Evolutionary conservation across 2,329 filamentous ascomycete genomes (phyloP).

Genomic region (Diplodia seriata): DNA sequence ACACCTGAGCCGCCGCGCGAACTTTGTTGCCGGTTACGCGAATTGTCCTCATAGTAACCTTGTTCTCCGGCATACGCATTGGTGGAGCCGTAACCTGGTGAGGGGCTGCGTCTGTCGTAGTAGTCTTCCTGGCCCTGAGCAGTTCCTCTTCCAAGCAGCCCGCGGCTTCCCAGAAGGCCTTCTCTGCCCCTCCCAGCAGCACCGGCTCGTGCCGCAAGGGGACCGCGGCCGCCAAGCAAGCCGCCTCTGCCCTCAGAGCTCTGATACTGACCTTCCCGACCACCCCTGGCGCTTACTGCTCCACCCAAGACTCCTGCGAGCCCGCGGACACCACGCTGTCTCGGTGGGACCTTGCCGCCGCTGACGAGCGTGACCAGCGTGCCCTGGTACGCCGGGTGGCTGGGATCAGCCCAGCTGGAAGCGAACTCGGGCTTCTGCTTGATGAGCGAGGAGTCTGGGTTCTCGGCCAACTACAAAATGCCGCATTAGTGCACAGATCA

Average conservation of each 20-base stretch:
- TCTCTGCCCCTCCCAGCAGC: background rate
- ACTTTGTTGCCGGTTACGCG: background rate
- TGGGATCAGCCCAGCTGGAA: slow-evolving; percentile 60
- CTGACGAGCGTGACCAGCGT: slow-evolving; percentile 56
- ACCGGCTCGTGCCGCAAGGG: background rate
- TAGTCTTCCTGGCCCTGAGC: background rate
- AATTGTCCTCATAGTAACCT: background rate
- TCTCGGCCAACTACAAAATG: slow-evolving; percentile 38
- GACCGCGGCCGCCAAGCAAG: background rate
- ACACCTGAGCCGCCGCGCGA: background rate
- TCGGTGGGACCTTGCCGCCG: slow-evolving; percentile 51
- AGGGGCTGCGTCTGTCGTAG: background rate
- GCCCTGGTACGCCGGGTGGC: slow-evolving; percentile 59
- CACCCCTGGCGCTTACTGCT: background rate
- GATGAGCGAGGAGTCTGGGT: slow-evolving; percentile 52
- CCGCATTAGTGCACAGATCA: slow-evolving; percentile 35
- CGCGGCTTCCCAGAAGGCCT: background rate
- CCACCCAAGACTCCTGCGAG: background rate
- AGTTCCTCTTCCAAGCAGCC: background rate
- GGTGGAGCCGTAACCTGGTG: background rate
- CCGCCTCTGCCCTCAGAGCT: background rate
- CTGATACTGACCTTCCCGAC: background rate
- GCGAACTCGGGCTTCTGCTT: slow-evolving; percentile 49
- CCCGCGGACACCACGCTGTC: slow-evolving; percentile 35
- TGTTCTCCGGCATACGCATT: background rate